Percentiles rank a stretch among this genome's conserved stretches.
Conservation (phyloP, 495 filamentous ascomycete species). For the Lepraria neglecta region DNA sequence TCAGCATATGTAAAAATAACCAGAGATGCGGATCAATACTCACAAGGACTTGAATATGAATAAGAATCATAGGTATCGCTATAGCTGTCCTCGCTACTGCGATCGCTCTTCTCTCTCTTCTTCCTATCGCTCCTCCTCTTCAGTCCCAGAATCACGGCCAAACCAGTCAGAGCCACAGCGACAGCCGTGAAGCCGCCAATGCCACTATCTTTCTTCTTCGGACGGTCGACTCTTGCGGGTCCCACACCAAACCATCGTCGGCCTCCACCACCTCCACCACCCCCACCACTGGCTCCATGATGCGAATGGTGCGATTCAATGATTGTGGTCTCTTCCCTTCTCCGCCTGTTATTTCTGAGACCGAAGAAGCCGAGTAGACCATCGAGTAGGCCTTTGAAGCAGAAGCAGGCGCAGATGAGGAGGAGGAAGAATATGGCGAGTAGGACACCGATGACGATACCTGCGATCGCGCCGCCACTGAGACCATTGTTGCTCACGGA, state of each 20-base stretch:
- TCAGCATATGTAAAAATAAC: slow-evolving; percentile 22
- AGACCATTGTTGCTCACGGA: slow-evolving; percentile 47
- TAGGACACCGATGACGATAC: slow-evolving; percentile 83
- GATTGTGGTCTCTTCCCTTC: slow-evolving; percentile 53
- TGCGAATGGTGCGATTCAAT: slow-evolving; percentile 62
- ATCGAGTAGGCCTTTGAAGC: slow-evolving; percentile 59
- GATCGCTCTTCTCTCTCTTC: slow-evolving; percentile 39
- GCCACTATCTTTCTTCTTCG: slow-evolving; percentile 48
- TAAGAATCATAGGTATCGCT: slow-evolving; percentile 41
- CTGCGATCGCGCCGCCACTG: slow-evolving; percentile 83
- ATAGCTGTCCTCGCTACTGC: slow-evolving; percentile 43
- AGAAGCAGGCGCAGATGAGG: slow-evolving; percentile 68
- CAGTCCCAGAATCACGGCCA: slow-evolving; percentile 70
- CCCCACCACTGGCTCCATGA: slow-evolving; percentile 37
- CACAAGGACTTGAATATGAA: slow-evolving; percentile 31
- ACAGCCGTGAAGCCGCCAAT: slow-evolving; percentile 52
- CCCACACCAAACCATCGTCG: slow-evolving; percentile 63
- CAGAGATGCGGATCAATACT: slow-evolving; percentile 23
- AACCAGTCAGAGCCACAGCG: slow-evolving; percentile 55
- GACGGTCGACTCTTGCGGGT: slow-evolving; percentile 43
- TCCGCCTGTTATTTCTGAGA: slow-evolving; percentile 42
- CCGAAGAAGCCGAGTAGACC: slow-evolving; percentile 62
- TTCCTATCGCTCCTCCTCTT: slow-evolving; percentile 55
- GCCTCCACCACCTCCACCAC: slow-evolving; percentile 41
- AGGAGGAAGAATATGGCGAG: slow-evolving; percentile 66